These are phyloP conservation scores for Skeletonema grethae DNA, from an alignment of 108 stramenopile species.

Conservation along the genomic window DNA sequence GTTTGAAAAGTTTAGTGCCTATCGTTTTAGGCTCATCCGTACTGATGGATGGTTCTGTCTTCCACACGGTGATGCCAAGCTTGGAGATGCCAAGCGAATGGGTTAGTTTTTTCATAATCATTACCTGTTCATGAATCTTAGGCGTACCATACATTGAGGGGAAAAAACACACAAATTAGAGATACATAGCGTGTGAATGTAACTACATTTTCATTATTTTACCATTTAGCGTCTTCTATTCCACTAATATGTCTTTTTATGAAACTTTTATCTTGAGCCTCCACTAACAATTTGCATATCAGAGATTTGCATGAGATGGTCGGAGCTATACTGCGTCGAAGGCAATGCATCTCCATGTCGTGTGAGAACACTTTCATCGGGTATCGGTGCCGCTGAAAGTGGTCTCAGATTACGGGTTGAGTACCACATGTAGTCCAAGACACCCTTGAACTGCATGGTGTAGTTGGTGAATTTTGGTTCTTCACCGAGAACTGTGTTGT, in stretches of 20 bases:
- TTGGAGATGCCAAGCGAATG: conserved; percentile 17
- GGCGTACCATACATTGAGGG: no score
- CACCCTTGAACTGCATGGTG: conserved; percentile 91
- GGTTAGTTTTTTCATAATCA: no score
- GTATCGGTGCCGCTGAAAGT: conserved; percentile 88
- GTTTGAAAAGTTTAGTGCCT: conserved; percentile 15
- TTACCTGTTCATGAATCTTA: no score
- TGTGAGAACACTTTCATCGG: conserved; percentile 73
- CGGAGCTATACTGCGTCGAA: conserved; percentile 92
- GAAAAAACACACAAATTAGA: no score
- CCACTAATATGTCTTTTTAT: conserved; percentile 2
- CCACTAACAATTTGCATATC: conserved; percentile 89
- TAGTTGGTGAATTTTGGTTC: conserved; percentile 97
- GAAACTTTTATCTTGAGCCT: conserved; percentile 22
- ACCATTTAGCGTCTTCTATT: background rate
- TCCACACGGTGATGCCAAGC: conserved; percentile 22
- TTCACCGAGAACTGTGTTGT: conserved; percentile 89
- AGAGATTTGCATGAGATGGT: conserved; percentile 96
- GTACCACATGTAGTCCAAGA: conserved; percentile 98
- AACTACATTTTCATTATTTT: background rate
- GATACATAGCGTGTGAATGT: no score
- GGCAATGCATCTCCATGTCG: conserved; percentile 91
- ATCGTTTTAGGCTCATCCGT: conserved; percentile 14
- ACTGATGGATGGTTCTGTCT: conserved; percentile 34
- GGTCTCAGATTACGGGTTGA: conserved; percentile 84